Conservation (phyloP, 768 basidiomycete species). For the Lepiota venenata region DNA sequence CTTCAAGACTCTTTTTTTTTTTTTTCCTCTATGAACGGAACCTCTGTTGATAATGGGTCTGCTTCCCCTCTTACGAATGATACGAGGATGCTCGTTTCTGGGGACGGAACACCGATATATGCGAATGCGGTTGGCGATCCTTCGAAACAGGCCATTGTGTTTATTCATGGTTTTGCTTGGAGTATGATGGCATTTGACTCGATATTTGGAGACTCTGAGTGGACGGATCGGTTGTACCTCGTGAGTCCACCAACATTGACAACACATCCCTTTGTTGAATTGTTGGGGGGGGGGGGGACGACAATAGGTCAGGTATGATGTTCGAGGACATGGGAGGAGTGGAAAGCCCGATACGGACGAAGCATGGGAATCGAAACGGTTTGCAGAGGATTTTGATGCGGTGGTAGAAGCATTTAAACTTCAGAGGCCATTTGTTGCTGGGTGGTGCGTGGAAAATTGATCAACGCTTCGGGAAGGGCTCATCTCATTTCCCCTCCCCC, state of each 20-base stretch:
- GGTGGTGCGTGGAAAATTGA: conserved; percentile 23
- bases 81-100: conserved; percentile 10
- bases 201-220: conserved; percentile 28
- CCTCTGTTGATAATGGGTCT: no score
- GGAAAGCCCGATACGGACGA: conserved; percentile 25
- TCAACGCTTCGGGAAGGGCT: neutral
- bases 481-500: neutral
- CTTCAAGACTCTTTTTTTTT: no score
- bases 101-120: conserved; percentile 36
- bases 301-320: conserved; percentile 30
- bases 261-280: neutral
- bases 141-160: conserved; percentile 33
- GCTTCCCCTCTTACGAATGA: neutral
- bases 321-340: conserved; percentile 31
- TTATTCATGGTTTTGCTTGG: conserved; percentile 38
- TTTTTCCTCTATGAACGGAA: no score
- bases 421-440: conserved; percentile 24
- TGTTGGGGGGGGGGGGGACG: neutral
- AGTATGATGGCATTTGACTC: conserved; percentile 33
- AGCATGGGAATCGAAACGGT: conserved; percentile 23
- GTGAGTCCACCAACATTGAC: no score
- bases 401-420: conserved; percentile 27
- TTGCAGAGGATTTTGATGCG: conserved; percentile 30
- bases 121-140: conserved; percentile 37
- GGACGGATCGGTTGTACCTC: conserved; percentile 24